Evolutionary conservation across 2,329 filamentous ascomycete species (phyloP).

Genomic region (Fusarium globosum): DNA sequence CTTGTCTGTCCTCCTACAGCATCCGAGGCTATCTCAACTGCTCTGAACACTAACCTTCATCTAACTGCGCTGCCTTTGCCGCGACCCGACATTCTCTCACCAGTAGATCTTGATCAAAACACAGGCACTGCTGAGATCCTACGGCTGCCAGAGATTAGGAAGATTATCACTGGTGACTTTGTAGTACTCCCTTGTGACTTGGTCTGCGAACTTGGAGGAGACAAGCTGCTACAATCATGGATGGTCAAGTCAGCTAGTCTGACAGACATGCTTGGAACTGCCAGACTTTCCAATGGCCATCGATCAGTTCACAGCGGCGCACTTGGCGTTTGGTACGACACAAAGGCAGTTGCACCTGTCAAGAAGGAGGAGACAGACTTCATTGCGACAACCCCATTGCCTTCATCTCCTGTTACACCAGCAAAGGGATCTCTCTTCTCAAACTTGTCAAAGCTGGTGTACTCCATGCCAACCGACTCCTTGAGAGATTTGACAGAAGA

Average conservation of each 20-base stretch:
- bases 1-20: conserved; percentile 74
- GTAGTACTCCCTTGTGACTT: conserved; percentile 92
- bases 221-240: conserved; percentile 88
- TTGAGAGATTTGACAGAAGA: conserved; percentile 85
- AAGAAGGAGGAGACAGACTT: conserved; percentile 97
- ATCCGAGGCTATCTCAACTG: conserved; percentile 72
- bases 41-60: conserved; percentile 81
- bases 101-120: conserved; percentile 79
- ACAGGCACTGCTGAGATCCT: conserved; percentile 92
- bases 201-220: conserved; percentile 87
- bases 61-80: conserved; percentile 79
- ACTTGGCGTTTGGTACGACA: conserved; percentile 91
- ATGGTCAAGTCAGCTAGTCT: conserved; percentile 84
- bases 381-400: conserved; percentile 78
- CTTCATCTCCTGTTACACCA: conserved; percentile 58
- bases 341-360: conserved; percentile 76
- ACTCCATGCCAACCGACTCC: conserved; percentile 88
- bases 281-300: conserved; percentile 52
- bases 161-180: conserved; percentile 86
- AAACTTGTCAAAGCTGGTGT: conserved; percentile 81
- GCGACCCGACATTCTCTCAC: conserved; percentile 80
- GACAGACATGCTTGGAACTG: conserved; percentile 66
- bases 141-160: conserved; percentile 82
- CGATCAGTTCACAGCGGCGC: conserved; percentile 73
- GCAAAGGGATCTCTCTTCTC: conserved; percentile 72